Base-by-base conservation (phyloP, 768 basidiomycete genomes). In the Cyathus striatus region DNA sequence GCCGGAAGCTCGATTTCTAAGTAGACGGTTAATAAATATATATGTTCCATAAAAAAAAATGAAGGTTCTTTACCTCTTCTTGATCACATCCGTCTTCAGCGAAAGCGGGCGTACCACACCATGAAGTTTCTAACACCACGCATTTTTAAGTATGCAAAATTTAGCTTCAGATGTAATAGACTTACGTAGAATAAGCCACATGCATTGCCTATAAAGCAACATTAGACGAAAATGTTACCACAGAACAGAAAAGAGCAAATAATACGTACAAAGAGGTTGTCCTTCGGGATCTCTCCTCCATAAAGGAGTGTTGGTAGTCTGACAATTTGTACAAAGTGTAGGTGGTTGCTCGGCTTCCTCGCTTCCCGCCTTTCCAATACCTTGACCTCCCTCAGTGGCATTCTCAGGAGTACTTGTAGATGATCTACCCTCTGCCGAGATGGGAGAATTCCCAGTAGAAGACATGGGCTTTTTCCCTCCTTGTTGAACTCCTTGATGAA, bases 61-160 rank as follows among this genome's bases (percentile, higher is more conserved):
- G 7, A 7, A 23, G 16, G 20, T 14, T 41, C 45, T 68, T 18
- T 53, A 90, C 90, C 90, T 74, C 71, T 96, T 97, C 82, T 97
- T 96, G 66, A 95, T 96, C 36, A 94, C 86, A 60, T 97, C 91
- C 33, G 94, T 97, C 76, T 96, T 96, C 48, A 98, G 76, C 27
- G 92, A 94, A 49, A 95, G 69, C 6, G 95, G 95, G 42, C 95
- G 79, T 5, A 93, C 89, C 39, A 97, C 93, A 37, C 92, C 92
- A 56, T 98, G 95, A 27, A 98, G 69, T 82, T 97, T 97, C 90
- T 94, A 52, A 25, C n/a, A n/a, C n/a, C n/a, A n/a, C n/a, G n/a
- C n/a, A n/a, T n/a, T n/a, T n/a, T n/a, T n/a, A n/a, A n/a, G n/a
- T n/a, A n/a, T n/a, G n/a, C n/a, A n/a, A n/a, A n/a, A n/a, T n/a